These are phyloP conservation scores for Reutealis trisperma DNA, from an alignment of 345 rosid species.

Conservation along the genomic window DNA sequence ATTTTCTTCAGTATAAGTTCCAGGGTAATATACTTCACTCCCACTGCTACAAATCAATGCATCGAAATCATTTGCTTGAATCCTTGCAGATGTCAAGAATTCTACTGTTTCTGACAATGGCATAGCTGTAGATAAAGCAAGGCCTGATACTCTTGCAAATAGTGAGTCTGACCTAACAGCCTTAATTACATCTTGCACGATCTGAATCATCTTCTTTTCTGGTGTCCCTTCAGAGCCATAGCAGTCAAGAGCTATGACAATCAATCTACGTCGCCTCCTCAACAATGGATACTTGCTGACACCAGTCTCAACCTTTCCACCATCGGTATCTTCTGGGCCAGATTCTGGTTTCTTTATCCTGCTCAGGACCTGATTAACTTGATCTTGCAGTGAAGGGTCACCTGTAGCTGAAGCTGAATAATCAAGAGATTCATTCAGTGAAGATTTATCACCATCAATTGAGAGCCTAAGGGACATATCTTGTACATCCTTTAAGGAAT, in stretches of 20 bases:
- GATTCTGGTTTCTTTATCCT: constrained; percentile 61
- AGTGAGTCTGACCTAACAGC: constrained; percentile 64
- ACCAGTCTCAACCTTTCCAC: constrained; percentile 49
- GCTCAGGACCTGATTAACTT: constrained; percentile 69
- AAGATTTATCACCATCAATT: constrained; percentile 79
- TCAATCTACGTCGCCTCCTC: constrained; percentile 69
- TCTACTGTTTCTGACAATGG: constrained; percentile 57
- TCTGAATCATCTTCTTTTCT: constrained; percentile 57
- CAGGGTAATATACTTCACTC: constrained; percentile 87
- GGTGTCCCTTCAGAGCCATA: constrained; percentile 64
- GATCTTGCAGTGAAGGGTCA: constrained; percentile 57
- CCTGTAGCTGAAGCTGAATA: constrained; percentile 37
- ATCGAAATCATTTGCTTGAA: constrained; percentile 77
- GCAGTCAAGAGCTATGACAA: constrained; percentile 80
- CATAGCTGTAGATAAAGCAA: constrained; percentile 86
- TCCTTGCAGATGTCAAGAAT: constrained; percentile 62
- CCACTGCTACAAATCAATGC: constrained; percentile 93
- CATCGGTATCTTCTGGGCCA: constrained; percentile 44
- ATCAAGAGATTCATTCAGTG: constrained; percentile 58
- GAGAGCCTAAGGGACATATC: constrained; percentile 96
- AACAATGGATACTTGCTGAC: constrained; percentile 73
- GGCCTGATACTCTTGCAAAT: constrained; percentile 61
- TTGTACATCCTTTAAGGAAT: constrained; percentile 86
- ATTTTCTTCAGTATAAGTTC: constrained; percentile 53
- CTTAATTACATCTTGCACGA: constrained; percentile 64